Conservation (phyloP, 2,329 filamentous ascomycete genomes). For the Lachnellula arida region DNA sequence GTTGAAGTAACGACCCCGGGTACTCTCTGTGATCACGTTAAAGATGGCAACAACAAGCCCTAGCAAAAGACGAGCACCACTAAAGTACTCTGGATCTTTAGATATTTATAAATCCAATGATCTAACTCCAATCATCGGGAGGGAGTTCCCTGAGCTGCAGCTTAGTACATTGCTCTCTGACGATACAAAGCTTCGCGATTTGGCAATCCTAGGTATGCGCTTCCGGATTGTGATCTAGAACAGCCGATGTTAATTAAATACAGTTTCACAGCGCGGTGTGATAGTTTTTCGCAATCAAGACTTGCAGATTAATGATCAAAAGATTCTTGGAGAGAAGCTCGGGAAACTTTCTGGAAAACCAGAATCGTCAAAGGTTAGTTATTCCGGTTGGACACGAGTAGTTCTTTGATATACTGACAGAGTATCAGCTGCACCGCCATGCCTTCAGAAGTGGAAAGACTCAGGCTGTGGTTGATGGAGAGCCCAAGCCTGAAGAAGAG, state of each 20-base stretch:
- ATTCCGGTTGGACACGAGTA: background rate
- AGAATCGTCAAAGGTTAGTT: background rate
- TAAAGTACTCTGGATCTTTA: background rate
- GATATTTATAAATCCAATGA: background rate
- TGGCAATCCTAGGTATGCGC: too few species aligned
- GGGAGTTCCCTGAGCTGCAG: background rate
- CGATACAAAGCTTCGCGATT: too few species aligned
- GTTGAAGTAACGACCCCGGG: too few species aligned
- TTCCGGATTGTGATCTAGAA: background rate
- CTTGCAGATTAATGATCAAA: background rate
- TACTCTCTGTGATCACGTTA: too few species aligned
- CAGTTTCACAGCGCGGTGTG: background rate
- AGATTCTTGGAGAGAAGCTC: background rate
- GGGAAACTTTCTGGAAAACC: background rate
- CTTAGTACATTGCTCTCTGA: background rate
- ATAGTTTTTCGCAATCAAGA: background rate
- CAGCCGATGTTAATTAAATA: background rate
- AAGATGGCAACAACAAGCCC: background rate
- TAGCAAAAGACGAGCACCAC: background rate
- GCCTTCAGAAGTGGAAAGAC: too few species aligned
- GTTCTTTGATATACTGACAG: background rate
- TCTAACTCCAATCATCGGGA: background rate
- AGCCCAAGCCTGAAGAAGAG: too few species aligned
- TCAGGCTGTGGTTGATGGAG: too few species aligned
- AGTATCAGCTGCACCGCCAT: background rate